phyloP scores from a whole-genome alignment of 495 filamentous ascomycete species.

The Astrothelium macrocarpum region DNA sequence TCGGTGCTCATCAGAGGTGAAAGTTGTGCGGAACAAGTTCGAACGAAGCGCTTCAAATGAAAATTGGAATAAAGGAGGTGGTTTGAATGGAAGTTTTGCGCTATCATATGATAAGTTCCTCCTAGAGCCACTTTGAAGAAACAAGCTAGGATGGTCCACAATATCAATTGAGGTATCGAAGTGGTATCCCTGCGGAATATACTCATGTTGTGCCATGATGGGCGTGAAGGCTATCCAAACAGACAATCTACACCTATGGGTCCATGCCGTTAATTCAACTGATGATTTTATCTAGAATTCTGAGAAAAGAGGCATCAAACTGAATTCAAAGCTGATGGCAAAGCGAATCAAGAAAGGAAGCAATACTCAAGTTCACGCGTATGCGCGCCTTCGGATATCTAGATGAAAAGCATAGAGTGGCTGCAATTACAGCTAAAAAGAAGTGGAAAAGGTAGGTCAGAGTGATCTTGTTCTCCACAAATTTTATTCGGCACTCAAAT shows the following conservation, averaged over 20 bases:
- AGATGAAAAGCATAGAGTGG: no score
- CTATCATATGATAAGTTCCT: background rate
- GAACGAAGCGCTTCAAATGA: constrained; percentile 48
- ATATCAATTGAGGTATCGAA: background rate
- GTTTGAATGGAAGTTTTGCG: background rate
- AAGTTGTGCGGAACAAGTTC: constrained; percentile 56
- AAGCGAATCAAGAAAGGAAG: no score
- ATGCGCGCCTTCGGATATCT: no score
- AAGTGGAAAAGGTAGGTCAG: no score
- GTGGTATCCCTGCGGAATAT: constrained; percentile 11
- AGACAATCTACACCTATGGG: background rate
- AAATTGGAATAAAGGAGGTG: constrained; percentile 37
- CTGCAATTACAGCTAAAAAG: no score
- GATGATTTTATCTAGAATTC: no score
- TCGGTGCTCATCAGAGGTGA: constrained; percentile 47
- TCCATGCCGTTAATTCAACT: no score
- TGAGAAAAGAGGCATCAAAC: no score
- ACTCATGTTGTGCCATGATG: constrained; percentile 49
- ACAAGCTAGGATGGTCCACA: background rate
- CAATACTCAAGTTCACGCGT: no score
- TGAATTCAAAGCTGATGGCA: no score
- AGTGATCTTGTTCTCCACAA: no score
- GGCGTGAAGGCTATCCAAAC: constrained; percentile 4
- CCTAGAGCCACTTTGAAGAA: background rate
- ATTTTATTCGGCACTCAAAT: no score